Conservation (phyloP, 768 basidiomycete species). For the Leccinellum luteum region DNA sequence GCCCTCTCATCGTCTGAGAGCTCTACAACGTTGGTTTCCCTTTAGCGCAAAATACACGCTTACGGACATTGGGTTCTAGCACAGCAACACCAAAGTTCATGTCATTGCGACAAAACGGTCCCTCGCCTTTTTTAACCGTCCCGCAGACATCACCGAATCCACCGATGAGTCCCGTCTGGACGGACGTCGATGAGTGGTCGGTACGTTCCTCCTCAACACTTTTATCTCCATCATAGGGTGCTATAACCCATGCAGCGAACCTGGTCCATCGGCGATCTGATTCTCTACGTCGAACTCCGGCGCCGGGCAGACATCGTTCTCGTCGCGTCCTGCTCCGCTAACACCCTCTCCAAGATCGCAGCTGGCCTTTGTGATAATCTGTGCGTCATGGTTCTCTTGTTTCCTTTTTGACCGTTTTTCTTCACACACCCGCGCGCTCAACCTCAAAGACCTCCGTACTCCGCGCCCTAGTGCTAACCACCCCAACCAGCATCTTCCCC, state of each 20-base stretch:
- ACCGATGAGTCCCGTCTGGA: neutral
- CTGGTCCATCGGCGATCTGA: constrained; percentile 83
- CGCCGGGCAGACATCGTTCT: constrained; percentile 96
- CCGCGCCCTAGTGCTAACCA: constrained; percentile 77
- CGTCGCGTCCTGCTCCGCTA: constrained; percentile 93
- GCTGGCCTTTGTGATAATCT: constrained; percentile 85
- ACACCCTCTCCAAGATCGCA: constrained; percentile 91
- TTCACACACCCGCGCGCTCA: too few relatives aligned
- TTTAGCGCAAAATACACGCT: too few relatives aligned
- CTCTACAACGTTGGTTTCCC: too few relatives aligned
- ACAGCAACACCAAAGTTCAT: too few relatives aligned
- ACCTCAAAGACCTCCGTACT: constrained; percentile 66
- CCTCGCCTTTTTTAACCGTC: constrained; percentile 73
- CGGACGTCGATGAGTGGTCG: too few relatives aligned
- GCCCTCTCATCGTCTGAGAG: too few relatives aligned
- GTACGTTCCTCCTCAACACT: too few relatives aligned
- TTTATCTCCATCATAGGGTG: too few relatives aligned
- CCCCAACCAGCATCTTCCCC: constrained; percentile 89
- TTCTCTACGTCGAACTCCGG: constrained; percentile 92
- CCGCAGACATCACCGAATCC: constrained; percentile 44
- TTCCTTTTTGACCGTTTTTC: too few relatives aligned
- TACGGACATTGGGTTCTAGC: too few relatives aligned
- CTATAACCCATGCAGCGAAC: too few relatives aligned
- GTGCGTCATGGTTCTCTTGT: neutral
- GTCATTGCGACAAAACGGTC: too few relatives aligned